These are phyloP conservation scores for Dryas drummondii DNA, from an alignment of 306 rosid species.

Conservation along the genomic window DNA sequence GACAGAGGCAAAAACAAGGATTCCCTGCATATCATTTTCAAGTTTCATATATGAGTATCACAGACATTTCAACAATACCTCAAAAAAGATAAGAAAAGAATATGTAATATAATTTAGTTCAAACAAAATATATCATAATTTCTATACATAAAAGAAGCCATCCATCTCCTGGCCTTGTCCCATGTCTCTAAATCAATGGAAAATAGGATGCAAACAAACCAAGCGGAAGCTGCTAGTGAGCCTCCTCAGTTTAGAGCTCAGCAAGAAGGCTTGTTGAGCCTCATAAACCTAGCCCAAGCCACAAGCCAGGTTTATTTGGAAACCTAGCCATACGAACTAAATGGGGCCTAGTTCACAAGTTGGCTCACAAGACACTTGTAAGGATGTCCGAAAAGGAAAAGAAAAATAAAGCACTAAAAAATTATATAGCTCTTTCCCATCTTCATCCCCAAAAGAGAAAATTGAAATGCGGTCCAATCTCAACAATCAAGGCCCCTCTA, in stretches of 20 bases:
- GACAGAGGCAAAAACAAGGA: slow-evolving; percentile 98
- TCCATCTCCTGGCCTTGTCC: neutral
- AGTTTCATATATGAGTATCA: neutral
- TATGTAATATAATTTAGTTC: neutral
- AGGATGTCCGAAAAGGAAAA: neutral
- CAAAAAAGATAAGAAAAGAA: neutral
- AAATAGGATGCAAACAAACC: slow-evolving; percentile 2
- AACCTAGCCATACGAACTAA: neutral
- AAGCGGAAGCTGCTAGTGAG: neutral
- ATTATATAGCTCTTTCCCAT: neutral
- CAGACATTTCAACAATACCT: neutral
- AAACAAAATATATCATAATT: neutral
- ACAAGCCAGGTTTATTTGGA: neutral
- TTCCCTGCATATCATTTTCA: slow-evolving; percentile 56
- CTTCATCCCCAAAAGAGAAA: neutral
- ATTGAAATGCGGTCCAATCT: neutral
- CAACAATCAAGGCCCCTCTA: neutral
- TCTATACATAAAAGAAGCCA: neutral
- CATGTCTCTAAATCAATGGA: neutral
- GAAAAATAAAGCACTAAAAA: neutral
- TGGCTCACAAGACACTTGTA: too few species aligned
- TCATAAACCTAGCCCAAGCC: neutral
- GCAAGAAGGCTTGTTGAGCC: neutral
- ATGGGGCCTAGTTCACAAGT: neutral
- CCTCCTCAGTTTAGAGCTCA: neutral